These are phyloP conservation scores for Annulohypoxylon moriforme DNA, from an alignment of 495 filamentous ascomycete species.

Conservation along the genomic window DNA sequence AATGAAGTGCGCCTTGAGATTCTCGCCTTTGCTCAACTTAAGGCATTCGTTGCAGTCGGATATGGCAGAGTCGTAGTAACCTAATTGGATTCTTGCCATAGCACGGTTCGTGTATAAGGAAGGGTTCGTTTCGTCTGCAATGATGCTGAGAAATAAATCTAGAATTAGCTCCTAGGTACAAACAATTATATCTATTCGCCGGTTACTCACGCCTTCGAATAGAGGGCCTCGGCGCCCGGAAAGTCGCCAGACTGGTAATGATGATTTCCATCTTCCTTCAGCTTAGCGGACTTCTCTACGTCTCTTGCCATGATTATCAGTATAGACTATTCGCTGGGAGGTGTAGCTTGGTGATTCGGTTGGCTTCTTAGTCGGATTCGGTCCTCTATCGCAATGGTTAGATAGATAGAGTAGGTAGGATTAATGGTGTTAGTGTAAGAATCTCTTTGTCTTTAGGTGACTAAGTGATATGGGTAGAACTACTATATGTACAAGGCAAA, in stretches of 20 bases:
- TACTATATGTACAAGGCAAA: conserved; percentile 28
- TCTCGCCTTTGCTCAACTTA: conserved; percentile 66
- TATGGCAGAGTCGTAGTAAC: conserved; percentile 77
- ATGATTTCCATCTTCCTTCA: conserved; percentile 71
- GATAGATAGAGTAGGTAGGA: not conserved
- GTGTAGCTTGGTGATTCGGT: not conserved
- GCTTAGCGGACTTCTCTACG: conserved; percentile 46
- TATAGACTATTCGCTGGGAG: not conserved
- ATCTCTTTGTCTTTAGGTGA: conserved; percentile 26
- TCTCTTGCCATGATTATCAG: conserved; percentile 32
- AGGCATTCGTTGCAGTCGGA: conserved; percentile 82
- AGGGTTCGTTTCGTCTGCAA: conserved; percentile 69
- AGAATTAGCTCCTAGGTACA: conserved; percentile 1
- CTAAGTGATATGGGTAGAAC: conserved; percentile 6
- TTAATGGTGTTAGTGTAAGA: not conserved
- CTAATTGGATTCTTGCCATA: conserved; percentile 80
- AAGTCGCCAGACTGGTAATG: conserved; percentile 78
- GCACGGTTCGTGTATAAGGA: conserved; percentile 88
- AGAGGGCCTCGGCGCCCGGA: conserved; percentile 76
- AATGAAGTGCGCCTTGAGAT: conserved; percentile 86
- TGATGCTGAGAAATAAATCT: conserved; percentile 55
- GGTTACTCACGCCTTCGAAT: conserved; percentile 81
- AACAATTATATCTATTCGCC: not conserved
- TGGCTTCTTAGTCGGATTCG: not conserved
- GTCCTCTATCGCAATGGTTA: not conserved